phyloP scores from a whole-genome alignment of 768 basidiomycete genomes.

The Tulasnella sp. region DNA sequence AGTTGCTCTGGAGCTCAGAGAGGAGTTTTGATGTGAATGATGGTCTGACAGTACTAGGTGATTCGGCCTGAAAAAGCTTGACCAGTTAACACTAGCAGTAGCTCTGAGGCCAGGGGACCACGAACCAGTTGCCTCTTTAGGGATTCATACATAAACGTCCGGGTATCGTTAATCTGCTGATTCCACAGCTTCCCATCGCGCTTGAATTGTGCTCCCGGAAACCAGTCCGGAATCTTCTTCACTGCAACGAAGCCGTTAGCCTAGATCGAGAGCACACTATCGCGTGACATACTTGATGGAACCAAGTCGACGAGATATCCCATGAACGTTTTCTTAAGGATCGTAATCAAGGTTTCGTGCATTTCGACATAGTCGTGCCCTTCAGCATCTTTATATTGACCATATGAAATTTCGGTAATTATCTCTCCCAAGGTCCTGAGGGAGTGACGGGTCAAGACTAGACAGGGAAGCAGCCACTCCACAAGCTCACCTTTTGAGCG shows the following conservation, averaged over 20 bases:
- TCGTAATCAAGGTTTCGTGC: neutral
- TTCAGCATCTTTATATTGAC: constrained; percentile 32
- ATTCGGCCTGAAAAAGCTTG: neutral
- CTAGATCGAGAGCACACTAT: no score
- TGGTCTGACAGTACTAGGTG: neutral
- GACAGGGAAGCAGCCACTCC: neutral
- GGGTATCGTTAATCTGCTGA: neutral
- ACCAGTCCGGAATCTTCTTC: constrained; percentile 25
- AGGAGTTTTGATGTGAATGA: neutral
- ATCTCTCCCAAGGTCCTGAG: constrained; percentile 31
- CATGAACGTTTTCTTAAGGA: neutral
- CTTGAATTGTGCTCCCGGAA: constrained; percentile 25
- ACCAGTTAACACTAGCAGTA: neutral
- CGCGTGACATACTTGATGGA: constrained; percentile 19
- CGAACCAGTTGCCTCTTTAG: neutral
- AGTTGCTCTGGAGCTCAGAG: neutral
- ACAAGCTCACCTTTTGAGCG: constrained; percentile 22
- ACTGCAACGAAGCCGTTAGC: neutral
- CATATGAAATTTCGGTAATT: constrained; percentile 30
- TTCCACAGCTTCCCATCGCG: constrained; percentile 3
- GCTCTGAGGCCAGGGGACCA: neutral
- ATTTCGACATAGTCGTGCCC: constrained; percentile 22
- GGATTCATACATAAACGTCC: neutral
- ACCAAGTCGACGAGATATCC: constrained; percentile 24
- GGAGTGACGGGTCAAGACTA: constrained; percentile 23